Evolutionary conservation across 495 filamentous ascomycete genomes (phyloP), one percentile per base, ranked within the genome.

Genomic region (Neurospora sp.): DNA sequence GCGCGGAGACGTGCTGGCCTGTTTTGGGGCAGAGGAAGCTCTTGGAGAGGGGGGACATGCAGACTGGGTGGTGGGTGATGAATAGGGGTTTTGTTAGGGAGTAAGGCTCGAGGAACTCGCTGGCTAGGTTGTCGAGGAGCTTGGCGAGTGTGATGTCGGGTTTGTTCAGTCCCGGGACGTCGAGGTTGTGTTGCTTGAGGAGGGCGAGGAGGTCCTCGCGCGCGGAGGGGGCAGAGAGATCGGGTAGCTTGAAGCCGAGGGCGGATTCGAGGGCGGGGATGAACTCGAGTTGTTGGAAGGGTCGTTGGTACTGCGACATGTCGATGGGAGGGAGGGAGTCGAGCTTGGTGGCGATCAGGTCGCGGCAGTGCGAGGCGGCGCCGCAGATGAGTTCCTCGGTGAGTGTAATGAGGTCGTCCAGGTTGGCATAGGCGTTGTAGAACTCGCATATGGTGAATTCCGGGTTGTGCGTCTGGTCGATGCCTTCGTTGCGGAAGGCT

Each of bases 371-470:
- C 9, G 80, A 66, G 12, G 88, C 87, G 16, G 93, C 85, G 41
- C 86, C 87, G 27, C 80, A 84, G 66, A 96, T 83, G 18, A 96
- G 80, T 3, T 83, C 79, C 78, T 95, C 92, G 41, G 93, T 96
- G 76, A 89, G 89, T 31, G 80, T 73, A 75, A 97, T 93, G 37
- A 99, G 84, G 41, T 93, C 89, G 44, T 89, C 85, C 0, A 98
- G 86, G 73, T 89, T 91, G 70, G 92, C 90, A 76, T 94, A 97
- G 14, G 93, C 89, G 70, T 90, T 88, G 81, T 99, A 99, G 86
- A 97, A 98, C 83, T 99, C 96, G 85, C 94, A 98, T 41, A 91
- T 98, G 35, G 92, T 94, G 83, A 98, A 99, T 80, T 99, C 96
- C 7, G 96, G 94, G 84, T 99, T 99, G 86, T 99, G 96, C 16